These are phyloP conservation scores for Dendrobium officinale DNA, from an alignment of 106 monocot species.

Conservation along the genomic window DNA sequence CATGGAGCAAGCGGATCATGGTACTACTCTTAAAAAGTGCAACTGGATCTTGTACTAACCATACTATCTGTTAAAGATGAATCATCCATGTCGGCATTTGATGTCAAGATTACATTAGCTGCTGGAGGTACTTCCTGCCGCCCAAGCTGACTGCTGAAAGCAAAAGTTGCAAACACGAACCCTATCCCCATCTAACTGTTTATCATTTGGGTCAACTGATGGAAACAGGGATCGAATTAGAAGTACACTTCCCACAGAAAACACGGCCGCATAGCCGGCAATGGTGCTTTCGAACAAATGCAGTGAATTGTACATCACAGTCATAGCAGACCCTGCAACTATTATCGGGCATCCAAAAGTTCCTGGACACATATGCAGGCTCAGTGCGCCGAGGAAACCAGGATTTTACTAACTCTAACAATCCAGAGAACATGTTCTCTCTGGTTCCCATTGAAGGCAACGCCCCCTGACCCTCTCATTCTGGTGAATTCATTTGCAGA, in stretches of 20 bases:
- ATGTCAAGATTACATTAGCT: conserved; percentile 13
- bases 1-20: conserved; percentile 20
- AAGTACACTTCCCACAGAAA: conserved; percentile 83
- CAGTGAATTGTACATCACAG: conserved; percentile 74
- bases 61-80: conserved; percentile 48
- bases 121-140: conserved; percentile 22
- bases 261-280: conserved; percentile 89
- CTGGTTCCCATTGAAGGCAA: not conserved
- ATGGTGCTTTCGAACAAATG: conserved; percentile 85
- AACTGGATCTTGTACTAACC: conserved; percentile 38
- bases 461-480: not conserved
- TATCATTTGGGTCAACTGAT: conserved; percentile 14
- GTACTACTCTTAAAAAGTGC: conserved; percentile 30
- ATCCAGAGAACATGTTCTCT: conserved; percentile 32
- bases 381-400: conserved; percentile 62
- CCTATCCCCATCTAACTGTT: conserved; percentile 27
- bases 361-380: conserved; percentile 57
- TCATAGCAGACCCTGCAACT: conserved; percentile 89
- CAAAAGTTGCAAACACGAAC: conserved; percentile 85
- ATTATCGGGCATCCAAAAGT: conserved; percentile 90
- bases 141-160: conserved; percentile 65
- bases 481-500: not conserved
- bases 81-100: conserved; percentile 25
- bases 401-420: conserved; percentile 48
- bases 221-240: conserved; percentile 49